Base-by-base conservation (phyloP, 352 stramenopile species). In the Globisporangium splendens region DNA sequence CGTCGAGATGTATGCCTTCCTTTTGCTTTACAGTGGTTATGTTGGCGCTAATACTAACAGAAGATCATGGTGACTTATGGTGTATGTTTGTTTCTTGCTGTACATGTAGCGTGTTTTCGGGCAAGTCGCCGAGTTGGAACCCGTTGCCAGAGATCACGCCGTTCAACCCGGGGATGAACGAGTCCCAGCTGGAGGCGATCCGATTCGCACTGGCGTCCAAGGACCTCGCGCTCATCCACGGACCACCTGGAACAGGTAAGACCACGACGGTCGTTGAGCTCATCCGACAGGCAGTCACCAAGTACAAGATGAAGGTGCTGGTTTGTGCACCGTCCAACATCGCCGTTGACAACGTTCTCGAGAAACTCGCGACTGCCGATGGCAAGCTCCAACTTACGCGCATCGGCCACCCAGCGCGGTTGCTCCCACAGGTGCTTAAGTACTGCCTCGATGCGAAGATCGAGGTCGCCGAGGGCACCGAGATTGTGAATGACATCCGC, bases 281-380 rank as follows among this genome's bases (percentile, higher is more conserved):
- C 20, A 98, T 99, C 59, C 63, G 87, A 15, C 96, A 98, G 68
- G 91, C 90, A 14, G 93, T 99, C 12, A 66, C 77, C 28, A 65
- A 68, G 14, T 88, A 86, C 54, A 58, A 89, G 6, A 84, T 93
- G 65, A 95, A 93, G 58, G 87, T 99, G 15, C 77, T 99, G 18
- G 96, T 99, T 5, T 98, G 92, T 51, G 97, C 97, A 56, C 96
- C 97, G 33, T 99, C 94, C 46, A 99, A 99, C 76, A 96, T 99
- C 39, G 97, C 96, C 2, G 97, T 99, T 14, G 97, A 99, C 76
- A 99, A 99, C 70, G 83, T 99, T 8, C 72, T 99, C 39, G 93
- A 98, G 70, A 94, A 97, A 43, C 61, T 99, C 1, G 88, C 95
- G 3, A 70, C 53, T 24, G 67, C 72, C 8, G 50, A 53, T 42